phyloP scores from a whole-genome alignment of 139 green algal species.

The Tetraselmis striata region DNA sequence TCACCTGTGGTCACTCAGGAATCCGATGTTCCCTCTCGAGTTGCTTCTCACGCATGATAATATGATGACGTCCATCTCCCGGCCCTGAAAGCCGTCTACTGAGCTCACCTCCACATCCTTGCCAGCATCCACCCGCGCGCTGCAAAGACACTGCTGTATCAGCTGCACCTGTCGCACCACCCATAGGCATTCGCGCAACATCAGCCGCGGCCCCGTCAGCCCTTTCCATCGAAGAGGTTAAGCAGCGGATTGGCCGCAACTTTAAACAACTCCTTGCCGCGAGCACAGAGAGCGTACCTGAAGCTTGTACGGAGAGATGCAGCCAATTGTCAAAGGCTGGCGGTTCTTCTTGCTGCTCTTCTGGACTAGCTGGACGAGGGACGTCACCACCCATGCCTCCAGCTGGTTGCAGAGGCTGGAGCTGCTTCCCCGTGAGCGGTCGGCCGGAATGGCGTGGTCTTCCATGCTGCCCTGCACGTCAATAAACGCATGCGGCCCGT shows the following conservation, averaged over 20 bases:
- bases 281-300: not conserved
- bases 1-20: constrained; percentile 7
- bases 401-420: not conserved
- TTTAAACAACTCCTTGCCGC: not conserved
- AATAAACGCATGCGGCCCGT: not conserved
- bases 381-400: not conserved
- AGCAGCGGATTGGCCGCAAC: no score
- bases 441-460: not conserved
- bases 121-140: not conserved
- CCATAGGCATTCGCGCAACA: not conserved
- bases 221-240: no score
- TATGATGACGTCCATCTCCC: constrained; percentile 18
- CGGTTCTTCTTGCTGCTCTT: not conserved
- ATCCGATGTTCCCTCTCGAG: constrained; percentile 5
- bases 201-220: no score
- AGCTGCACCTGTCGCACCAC: not conserved
- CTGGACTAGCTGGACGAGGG: not conserved
- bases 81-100: constrained; percentile 13
- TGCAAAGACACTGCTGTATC: not conserved
- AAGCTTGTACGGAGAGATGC: not conserved
- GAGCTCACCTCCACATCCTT: constrained; percentile 5
- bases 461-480: not conserved
- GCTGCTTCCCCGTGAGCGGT: not conserved
- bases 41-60: constrained; percentile 11
- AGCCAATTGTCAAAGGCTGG: not conserved